phyloP scores from a whole-genome alignment of 805 yeast species.

The Pichia thaimueangensis region DNA sequence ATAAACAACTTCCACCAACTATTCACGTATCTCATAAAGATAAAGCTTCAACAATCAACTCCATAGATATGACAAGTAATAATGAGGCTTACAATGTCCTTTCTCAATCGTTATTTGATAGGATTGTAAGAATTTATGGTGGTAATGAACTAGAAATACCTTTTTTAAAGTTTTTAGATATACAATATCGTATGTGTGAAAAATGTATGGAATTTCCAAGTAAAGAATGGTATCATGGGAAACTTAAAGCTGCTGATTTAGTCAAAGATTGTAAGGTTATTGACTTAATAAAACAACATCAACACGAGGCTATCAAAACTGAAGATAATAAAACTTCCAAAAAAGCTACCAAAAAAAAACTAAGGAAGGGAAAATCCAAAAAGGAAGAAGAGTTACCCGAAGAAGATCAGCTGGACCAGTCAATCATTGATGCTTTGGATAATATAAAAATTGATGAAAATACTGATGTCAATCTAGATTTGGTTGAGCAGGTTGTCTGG shows the following conservation, averaged over 20 bases:
- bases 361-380: conserved; percentile 25
- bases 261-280: conserved; percentile 47
- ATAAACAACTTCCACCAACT: conserved; percentile 88
- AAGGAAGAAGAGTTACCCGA: not conserved
- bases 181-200: conserved; percentile 85
- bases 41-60: conserved; percentile 11
- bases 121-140: conserved; percentile 48
- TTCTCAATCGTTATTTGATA: conserved; percentile 72
- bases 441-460: not conserved
- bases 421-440: not conserved
- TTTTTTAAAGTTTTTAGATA: conserved; percentile 51
- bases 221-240: conserved; percentile 51
- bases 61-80: conserved; percentile 28
- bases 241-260: conserved; percentile 53
- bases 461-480: conserved; percentile 29
- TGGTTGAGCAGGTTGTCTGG: conserved; percentile 61
- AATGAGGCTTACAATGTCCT: conserved; percentile 38
- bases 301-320: not conserved
- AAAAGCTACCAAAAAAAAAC: not conserved
- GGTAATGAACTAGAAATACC: conserved; percentile 32
- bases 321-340: not conserved
- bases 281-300: conserved; percentile 37
- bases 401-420: too few species aligned
- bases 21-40: conserved; percentile 38
- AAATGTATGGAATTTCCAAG: conserved; percentile 78